Evolutionary conservation across 2,329 filamentous ascomycete genomes (phyloP).

Genomic region (Aureobasidium sp.): DNA sequence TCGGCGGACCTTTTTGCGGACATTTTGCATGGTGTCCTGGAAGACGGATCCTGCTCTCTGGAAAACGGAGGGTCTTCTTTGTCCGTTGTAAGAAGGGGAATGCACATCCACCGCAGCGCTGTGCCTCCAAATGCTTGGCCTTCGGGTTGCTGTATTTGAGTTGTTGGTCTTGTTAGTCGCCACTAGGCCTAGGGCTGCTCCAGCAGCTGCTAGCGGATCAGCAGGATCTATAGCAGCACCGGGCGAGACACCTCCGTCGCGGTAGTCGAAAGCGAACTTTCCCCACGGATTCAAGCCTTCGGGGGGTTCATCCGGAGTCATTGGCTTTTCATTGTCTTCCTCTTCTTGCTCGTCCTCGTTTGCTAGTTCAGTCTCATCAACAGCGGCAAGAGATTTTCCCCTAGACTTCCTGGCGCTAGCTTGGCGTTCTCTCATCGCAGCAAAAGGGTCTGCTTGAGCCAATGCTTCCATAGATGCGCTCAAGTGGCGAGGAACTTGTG

Average conservation of each 20-base stretch:
- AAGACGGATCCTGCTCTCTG: slow-evolving; percentile 11
- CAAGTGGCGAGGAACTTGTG: background rate
- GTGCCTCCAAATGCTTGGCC: background rate
- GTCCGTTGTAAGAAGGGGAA: background rate
- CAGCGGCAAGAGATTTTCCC: slow-evolving; percentile 1
- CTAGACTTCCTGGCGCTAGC: background rate
- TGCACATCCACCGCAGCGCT: background rate
- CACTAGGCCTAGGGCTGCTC: background rate
- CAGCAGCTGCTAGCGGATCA: background rate
- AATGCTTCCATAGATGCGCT: background rate
- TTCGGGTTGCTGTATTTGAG: background rate
- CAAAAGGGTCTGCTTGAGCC: slow-evolving; percentile 1
- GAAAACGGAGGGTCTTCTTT: slow-evolving; percentile 1
- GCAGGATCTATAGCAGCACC: background rate
- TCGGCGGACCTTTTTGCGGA: background rate
- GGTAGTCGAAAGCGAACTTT: background rate
- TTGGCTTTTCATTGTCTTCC: background rate
- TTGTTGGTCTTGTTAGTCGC: background rate
- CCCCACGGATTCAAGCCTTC: background rate
- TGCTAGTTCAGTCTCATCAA: background rate
- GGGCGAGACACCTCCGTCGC: background rate
- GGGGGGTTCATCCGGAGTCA: background rate
- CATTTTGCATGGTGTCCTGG: background rate
- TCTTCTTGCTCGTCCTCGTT: background rate
- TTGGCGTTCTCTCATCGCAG: background rate